These are phyloP conservation scores for Apiotrichum sp. DNA, from an alignment of 1,284 basidiomycete genomes.

Conservation along the genomic window DNA sequence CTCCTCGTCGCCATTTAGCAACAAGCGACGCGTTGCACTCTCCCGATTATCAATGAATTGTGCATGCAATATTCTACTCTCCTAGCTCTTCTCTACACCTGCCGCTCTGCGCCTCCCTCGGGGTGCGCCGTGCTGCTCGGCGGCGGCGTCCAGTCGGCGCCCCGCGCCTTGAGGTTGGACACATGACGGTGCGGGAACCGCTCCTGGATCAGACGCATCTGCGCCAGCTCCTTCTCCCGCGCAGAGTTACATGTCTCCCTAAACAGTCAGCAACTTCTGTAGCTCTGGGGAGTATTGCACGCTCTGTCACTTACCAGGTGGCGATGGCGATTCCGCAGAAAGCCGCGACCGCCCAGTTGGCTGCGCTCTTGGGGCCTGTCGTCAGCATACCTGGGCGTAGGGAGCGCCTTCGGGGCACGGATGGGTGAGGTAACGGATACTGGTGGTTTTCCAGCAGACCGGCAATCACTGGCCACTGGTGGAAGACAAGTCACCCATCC, in stretches of 20 bases:
- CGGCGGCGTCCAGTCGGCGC: conserved; percentile 7
- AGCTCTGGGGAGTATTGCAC: too few relatives aligned
- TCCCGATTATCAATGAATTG: conserved; percentile 8
- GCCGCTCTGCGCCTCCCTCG: background rate
- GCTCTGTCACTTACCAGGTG: conserved; percentile 37
- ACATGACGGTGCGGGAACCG: conserved; percentile 44
- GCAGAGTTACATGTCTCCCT: background rate
- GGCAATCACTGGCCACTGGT: too few relatives aligned
- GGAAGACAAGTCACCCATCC: too few relatives aligned
- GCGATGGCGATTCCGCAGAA: conserved; percentile 35
- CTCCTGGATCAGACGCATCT: conserved; percentile 44
- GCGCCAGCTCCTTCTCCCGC: conserved; percentile 29
- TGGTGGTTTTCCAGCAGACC: too few relatives aligned
- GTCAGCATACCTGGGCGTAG: conserved; percentile 4
- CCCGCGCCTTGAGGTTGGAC: conserved; percentile 32
- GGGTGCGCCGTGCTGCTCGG: background rate
- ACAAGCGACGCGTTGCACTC: too few relatives aligned
- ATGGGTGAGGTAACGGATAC: too few relatives aligned
- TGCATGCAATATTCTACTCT: conserved; percentile 7
- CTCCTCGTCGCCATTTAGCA: too few relatives aligned
- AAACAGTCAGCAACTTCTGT: background rate
- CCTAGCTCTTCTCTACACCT: background rate
- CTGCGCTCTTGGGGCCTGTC: conserved; percentile 11
- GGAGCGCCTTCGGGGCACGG: too few relatives aligned
- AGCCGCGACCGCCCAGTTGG: conserved; percentile 41